Evolutionary conservation across 2,329 filamentous ascomycete species (phyloP).

Genomic region (Byssochlamys sp.): DNA sequence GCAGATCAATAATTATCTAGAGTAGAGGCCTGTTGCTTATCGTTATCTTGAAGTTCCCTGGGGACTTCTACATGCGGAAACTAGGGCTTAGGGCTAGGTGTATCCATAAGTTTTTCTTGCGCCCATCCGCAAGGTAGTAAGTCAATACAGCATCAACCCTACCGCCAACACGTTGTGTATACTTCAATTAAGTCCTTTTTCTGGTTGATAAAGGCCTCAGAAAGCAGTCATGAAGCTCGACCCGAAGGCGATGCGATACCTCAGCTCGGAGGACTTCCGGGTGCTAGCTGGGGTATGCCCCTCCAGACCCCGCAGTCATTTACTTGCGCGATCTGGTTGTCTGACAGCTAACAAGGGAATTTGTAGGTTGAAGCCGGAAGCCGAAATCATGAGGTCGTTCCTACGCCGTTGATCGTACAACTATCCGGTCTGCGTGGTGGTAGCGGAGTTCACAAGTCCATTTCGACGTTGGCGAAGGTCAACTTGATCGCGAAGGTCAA

Average conservation of each 20-base stretch:
- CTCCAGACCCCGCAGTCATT: conserved; percentile 14
- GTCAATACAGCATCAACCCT: neutral
- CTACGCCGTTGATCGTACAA: conserved; percentile 76
- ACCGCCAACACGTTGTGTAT: neutral
- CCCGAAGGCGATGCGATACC: conserved; percentile 83
- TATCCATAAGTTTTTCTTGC: conserved; percentile 21
- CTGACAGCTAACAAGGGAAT: conserved; percentile 30
- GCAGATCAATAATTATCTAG: neutral
- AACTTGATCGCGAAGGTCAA: conserved; percentile 86
- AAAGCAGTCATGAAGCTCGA: conserved; percentile 76
- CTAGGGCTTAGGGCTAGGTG: conserved; percentile 32
- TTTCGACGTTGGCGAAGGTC: conserved; percentile 83
- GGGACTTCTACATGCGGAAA: conserved; percentile 11
- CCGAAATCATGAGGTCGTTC: conserved; percentile 94
- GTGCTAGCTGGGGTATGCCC: conserved; percentile 74
- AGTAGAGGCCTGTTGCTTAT: neutral
- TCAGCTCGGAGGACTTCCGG: conserved; percentile 86
- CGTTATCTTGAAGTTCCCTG: neutral
- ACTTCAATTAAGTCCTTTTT: neutral
- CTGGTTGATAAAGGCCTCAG: neutral
- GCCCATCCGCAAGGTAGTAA: conserved; percentile 9
- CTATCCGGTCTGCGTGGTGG: conserved; percentile 70
- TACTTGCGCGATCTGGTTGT: conserved; percentile 14
- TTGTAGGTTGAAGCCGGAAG: conserved; percentile 79
- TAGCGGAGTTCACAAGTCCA: conserved; percentile 72